phyloP scores from a whole-genome alignment of 495 filamentous ascomycete genomes.

The Trichoderma parareesei region DNA sequence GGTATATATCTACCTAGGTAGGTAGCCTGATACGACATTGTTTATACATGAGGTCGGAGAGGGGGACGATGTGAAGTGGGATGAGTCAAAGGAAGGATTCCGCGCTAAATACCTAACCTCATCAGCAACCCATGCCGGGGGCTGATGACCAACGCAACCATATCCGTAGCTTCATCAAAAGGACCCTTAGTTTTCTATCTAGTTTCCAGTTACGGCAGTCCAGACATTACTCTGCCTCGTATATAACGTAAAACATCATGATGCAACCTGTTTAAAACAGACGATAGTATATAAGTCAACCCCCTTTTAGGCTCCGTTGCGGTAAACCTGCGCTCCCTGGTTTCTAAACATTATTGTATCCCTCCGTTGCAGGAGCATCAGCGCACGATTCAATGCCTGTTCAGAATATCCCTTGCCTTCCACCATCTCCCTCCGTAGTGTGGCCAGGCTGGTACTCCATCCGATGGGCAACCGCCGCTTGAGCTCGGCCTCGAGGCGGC shows the following conservation, averaged over 20 bases:
- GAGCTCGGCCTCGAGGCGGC: conserved; percentile 86
- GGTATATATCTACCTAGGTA: no score
- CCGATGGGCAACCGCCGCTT: conserved; percentile 83
- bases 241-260: conserved; percentile 3
- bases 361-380: conserved; percentile 77
- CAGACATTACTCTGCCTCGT: neutral
- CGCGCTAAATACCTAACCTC: neutral
- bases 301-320: conserved; percentile 42
- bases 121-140: neutral
- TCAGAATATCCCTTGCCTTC: conserved; percentile 83
- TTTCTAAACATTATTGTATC: conserved; percentile 89
- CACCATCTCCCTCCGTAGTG: conserved; percentile 81
- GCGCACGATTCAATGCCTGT: conserved; percentile 70
- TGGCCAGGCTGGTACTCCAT: conserved; percentile 86
- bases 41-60: neutral
- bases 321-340: conserved; percentile 81
- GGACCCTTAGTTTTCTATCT: neutral
- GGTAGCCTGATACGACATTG: neutral
- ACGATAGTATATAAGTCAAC: neutral
- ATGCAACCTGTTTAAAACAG: neutral
- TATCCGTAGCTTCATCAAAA: no score
- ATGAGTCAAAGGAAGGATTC: conserved; percentile 3
- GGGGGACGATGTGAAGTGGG: neutral
- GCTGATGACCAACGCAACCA: neutral
- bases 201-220: neutral